Base-by-base conservation (phyloP, 495 filamentous ascomycete genomes). In the Aspergillus funiculosus region DNA sequence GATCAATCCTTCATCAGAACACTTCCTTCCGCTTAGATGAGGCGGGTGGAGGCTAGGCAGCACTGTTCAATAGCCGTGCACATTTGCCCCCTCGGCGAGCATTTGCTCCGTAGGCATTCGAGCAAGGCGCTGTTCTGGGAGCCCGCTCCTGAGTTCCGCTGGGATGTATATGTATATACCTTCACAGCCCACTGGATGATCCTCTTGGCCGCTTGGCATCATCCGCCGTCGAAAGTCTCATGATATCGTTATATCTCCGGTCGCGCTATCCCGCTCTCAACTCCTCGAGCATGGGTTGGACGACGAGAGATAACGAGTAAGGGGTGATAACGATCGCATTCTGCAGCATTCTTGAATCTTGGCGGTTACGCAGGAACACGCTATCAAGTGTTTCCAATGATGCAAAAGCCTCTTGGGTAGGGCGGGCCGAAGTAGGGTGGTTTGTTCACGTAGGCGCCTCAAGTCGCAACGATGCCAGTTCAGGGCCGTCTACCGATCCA, bases 401-500 rank as follows among this genome's bases (percentile, higher is more conserved):
- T n/a, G n/a, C n/a, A n/a, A n/a, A n/a, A n/a, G n/a, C n/a, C n/a
- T n/a, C n/a, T n/a, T n/a, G n/a, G n/a, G n/a, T n/a, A n/a, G n/a
- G n/a, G n/a, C n/a, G n/a, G n/a, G n/a, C n/a, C n/a, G n/a, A n/a
- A n/a, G n/a, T n/a, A n/a, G n/a, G n/a, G n/a, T n/a, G n/a, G n/a
- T n/a, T n/a, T n/a, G n/a, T n/a, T n/a, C n/a, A n/a, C n/a, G n/a
- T n/a, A n/a, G n/a, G n/a, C n/a, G n/a, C n/a, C n/a, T n/a, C n/a
- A n/a, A n/a, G n/a, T n/a, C n/a, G n/a, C n/a, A n/a, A n/a, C n/a
- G n/a, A n/a, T n/a, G n/a, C n/a, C n/a, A n/a, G n/a, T n/a, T n/a
- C n/a, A n/a, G n/a, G n/a, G n/a, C n/a, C n/a, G n/a, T n/a, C 38
- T 54, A 59, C 14, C 56, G 51, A 22, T 58, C 51, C 40, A 89